Evolutionary conservation across 805 yeast species (phyloP).

Genomic region (Deakozyma indianensis): DNA sequence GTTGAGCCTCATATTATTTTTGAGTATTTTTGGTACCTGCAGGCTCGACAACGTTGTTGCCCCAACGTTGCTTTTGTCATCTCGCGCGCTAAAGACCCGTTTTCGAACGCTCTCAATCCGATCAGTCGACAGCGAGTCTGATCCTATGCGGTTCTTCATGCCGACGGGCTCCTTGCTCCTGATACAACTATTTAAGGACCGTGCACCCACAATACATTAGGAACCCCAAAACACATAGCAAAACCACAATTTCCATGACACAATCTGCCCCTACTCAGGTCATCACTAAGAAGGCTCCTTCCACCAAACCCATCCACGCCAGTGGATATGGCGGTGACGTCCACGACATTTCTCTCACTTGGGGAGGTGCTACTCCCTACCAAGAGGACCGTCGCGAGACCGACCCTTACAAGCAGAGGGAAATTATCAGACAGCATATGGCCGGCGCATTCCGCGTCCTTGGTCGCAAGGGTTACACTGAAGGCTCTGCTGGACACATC

Average conservation of each 20-base stretch:
- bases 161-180: too few species aligned
- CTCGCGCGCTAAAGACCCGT: not conserved
- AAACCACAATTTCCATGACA: too few species aligned
- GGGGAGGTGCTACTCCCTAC: not conserved
- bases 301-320: not conserved
- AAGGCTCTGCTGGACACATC: conserved; percentile 79
- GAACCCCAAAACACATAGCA: too few species aligned
- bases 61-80: not conserved
- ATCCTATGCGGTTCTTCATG: too few species aligned
- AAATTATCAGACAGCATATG: conserved; percentile 35
- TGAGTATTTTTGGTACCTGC: not conserved
- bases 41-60: not conserved
- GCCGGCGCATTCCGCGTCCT: conserved; percentile 77
- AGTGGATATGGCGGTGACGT: not conserved
- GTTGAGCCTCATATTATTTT: too few species aligned
- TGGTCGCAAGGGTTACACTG: conserved; percentile 62
- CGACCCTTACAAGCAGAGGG: conserved; percentile 1
- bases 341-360: not conserved
- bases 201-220: too few species aligned
- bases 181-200: too few species aligned
- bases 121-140: not conserved
- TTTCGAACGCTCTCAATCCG: not conserved
- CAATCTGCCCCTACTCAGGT: conserved; percentile 1
- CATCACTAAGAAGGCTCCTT: not conserved
- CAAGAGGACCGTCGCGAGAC: not conserved